phyloP scores from a whole-genome alignment of 2,329 filamentous ascomycete genomes.

The Neospermospora avenae region DNA sequence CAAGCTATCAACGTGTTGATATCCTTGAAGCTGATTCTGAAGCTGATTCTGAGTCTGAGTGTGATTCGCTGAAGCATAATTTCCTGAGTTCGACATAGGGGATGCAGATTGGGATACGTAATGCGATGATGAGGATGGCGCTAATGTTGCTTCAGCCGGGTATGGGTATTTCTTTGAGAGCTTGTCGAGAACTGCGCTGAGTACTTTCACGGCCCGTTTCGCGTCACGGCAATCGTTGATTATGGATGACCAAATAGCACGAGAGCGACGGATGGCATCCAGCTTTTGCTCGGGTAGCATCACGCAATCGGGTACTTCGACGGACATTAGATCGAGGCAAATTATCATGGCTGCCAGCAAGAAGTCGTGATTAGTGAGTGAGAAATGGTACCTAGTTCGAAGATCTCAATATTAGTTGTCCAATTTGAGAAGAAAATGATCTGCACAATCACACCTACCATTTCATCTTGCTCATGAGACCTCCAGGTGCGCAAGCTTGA shows the following conservation, averaged over 20 bases:
- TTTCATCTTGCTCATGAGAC: slow-evolving; percentile 47
- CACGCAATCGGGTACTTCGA: slow-evolving; percentile 14
- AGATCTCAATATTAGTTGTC: background rate
- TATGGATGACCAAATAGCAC: slow-evolving; percentile 27
- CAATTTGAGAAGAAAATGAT: no score
- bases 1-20: slow-evolving; percentile 10
- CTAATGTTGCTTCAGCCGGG: background rate
- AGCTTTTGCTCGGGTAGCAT: slow-evolving; percentile 23
- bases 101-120: no score
- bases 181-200: slow-evolving; percentile 21
- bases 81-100: no score
- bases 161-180: slow-evolving; percentile 10
- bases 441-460: no score
- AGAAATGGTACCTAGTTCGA: slow-evolving; percentile 44
- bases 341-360: slow-evolving; percentile 59
- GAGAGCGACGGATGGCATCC: slow-evolving; percentile 19
- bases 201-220: slow-evolving; percentile 20
- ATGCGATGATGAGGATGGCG: background rate
- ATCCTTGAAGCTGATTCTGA: background rate
- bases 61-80: background rate
- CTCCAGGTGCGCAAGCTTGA: slow-evolving; percentile 49
- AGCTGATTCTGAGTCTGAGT: no score
- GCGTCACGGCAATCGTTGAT: slow-evolving; percentile 26
- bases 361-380: slow-evolving; percentile 57
- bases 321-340: slow-evolving; percentile 42